A percentile compares a stretch with the other conserved stretches of the same genome.
Conservation (phyloP, 176 grass and related monocot species). For the Themeda triandra region DNA sequence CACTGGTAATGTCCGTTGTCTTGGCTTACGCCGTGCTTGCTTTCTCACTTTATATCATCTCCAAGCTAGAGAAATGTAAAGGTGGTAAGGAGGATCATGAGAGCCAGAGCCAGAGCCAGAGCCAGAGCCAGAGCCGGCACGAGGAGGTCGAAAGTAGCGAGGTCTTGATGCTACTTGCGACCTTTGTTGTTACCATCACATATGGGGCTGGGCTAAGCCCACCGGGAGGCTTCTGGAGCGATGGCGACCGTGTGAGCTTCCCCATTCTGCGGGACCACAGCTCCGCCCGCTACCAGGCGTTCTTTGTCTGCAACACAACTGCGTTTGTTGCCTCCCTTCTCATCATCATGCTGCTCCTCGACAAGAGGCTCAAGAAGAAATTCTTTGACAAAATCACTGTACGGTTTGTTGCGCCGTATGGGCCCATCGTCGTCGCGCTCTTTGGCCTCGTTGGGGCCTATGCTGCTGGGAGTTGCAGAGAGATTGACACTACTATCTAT, state of each 20-base stretch:
- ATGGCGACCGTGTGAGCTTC: not conserved
- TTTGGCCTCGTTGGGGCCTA: conserved; percentile 28
- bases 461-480: conserved; percentile 29
- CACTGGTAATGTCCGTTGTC: not conserved
- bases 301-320: conserved; percentile 36
- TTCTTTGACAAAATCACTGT: too few species aligned
- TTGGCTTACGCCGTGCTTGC: not conserved
- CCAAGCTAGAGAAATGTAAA: not conserved
- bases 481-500: conserved; percentile 1
- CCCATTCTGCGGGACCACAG: not conserved
- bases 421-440: not conserved
- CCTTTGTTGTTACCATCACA: not conserved
- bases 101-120: too few species aligned
- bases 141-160: not conserved
- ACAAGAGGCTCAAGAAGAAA: not conserved
- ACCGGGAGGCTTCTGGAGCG: conserved; percentile 20
- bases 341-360: conserved; percentile 25
- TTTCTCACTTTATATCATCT: not conserved
- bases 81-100: too few species aligned
- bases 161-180: not conserved
- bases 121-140: too few species aligned
- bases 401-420: not conserved
- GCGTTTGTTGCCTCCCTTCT: conserved; percentile 9
- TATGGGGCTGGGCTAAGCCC: conserved; percentile 34
- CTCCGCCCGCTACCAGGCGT: too few species aligned